phyloP scores from a whole-genome alignment of 2,329 filamentous ascomycete genomes.

The Phialophora macrospora region DNA sequence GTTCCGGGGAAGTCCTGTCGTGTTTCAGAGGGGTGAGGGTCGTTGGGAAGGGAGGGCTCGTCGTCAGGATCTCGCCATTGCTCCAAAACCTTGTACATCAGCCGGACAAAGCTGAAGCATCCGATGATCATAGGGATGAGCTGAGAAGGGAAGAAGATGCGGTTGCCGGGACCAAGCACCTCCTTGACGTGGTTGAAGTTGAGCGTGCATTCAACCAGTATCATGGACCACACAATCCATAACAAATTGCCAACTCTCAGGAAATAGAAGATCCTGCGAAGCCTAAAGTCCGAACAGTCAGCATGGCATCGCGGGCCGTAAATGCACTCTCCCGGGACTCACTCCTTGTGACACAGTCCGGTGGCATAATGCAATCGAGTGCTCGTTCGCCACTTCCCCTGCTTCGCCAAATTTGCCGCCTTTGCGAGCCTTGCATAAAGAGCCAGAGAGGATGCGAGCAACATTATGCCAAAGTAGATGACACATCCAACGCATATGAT shows the following conservation, averaged over 20 bases:
- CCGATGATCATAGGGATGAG: conserved; percentile 33
- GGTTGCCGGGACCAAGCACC: conserved; percentile 25
- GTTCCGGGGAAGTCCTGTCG: conserved; percentile 16
- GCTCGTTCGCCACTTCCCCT: conserved; percentile 21
- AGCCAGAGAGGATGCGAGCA: conserved; percentile 17
- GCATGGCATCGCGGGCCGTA: neutral
- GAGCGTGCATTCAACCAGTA: conserved; percentile 25
- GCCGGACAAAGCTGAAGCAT: conserved; percentile 25
- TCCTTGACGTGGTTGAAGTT: conserved; percentile 28
- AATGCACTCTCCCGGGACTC: neutral
- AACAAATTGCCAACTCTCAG: conserved; percentile 26
- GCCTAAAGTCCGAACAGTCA: conserved; percentile 17
- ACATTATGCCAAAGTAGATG: conserved; percentile 24
- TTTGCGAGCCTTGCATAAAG: conserved; percentile 15
- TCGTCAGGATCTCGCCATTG: conserved; percentile 28
- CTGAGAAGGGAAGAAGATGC: conserved; percentile 27
- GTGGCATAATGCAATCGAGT: conserved; percentile 31
- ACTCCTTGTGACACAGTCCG: conserved; percentile 25
- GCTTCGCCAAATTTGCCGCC: conserved; percentile 13
- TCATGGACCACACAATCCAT: conserved; percentile 25
- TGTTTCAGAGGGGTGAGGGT: neutral
- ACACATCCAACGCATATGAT: conserved; percentile 21
- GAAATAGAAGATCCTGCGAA: conserved; percentile 20
- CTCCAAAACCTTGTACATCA: conserved; percentile 27
- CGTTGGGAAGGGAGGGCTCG: conserved; percentile 24